Base-by-base conservation (phyloP, 2,329 filamentous ascomycete species). In the Stenocarpella maydis region DNA sequence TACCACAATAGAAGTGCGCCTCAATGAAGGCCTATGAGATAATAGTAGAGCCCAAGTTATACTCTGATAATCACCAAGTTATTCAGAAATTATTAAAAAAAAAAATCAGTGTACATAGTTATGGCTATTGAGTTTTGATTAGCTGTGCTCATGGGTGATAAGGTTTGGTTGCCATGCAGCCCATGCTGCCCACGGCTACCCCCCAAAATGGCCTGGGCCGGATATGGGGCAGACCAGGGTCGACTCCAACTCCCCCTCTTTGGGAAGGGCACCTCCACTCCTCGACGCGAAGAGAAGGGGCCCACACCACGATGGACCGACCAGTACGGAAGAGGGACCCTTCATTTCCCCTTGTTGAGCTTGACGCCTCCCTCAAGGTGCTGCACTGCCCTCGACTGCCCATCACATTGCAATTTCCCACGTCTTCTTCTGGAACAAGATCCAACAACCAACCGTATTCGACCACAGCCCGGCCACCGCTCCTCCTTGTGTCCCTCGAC, bases 391-490 rank as follows among this genome's bases (percentile, higher is more conserved):
- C 52, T 49, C 47, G 28, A 19, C 52, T 41, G 26, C 28, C n/a
- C 52, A 55, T 58, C 64, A 58, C 52, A 49, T 37, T 58, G 64
- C 64, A 67, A 67, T 67, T 55, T 67, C 52, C 50, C 52, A 9
- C 58, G 1, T 63, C 43, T n/a, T 63, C 31, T 63, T 63, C 28
- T 49, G 43, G 43, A 45, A 31, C 55, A 49, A 28, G 34, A 21
- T 37, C 58, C 43, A 63, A 34, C 43, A 26, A 24, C 26, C 34
- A 63, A 31, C 49, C 58, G 58, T 63, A 63, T 49, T 63, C 58
- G 28, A 63, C 58, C 58, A 12, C 43, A 4, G 28, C n/a, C 58
- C 43, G 28, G n/a, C n/a, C 58, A 24, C 43, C 58, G 43, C 58
- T 49, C 43, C 58, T 34, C n/a, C n/a, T 26, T 63, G 58, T 63